Base-by-base conservation (phyloP, 176 grass and related monocot species). In the Tillandsia fasciculata region DNA sequence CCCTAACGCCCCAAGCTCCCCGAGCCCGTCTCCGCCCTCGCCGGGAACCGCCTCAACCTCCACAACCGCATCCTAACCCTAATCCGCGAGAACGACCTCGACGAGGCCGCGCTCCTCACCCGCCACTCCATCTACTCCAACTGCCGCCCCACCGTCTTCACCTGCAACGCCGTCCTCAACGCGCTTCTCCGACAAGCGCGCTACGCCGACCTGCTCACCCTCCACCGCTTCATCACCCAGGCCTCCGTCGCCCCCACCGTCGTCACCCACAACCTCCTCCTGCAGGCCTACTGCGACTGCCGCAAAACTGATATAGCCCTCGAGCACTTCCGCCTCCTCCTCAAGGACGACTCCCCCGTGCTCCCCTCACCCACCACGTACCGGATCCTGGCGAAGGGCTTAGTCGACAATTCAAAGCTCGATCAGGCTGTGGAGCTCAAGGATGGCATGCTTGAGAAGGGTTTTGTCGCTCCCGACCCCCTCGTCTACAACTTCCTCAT, bases 91-190 rank as follows among this genome's bases (percentile, higher is more conserved):
- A 65, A 74, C 64, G 83, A 96, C 76, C 92, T 96, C 54, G 53
- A 79, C 48, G 88, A 91, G 80, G 88, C 85, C 28, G 64, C 80
- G 52, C 92, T 96, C 53, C 73, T 96, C 77, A 83, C 84, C 54
- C 88, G 92, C 82, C 92, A 96, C 54, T 84, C 92, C 67, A 86
- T 96, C 78, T 89, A 96, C 85, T 96, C 91, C 77, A 96, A 96
- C 80, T 96, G 72, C 83, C 88, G 85, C 53, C 91, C 91, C 6
- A 77, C 91, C 23, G 82, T 89, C 70, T 91, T 77, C 74, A 96
- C 91, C 77, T 82, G 78, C 80, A 65, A 78, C 74, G 85, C 85
- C 17, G 83, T 91, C 71, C 88, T 96, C 75, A 74, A 75, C 64
- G 83, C 88, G 64, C 85, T 91, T 48, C 85, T 96, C 72, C 87